These are phyloP conservation scores for Trichoderma cornu-damae DNA, from an alignment of 2,329 filamentous ascomycete genomes.

Conservation along the genomic window DNA sequence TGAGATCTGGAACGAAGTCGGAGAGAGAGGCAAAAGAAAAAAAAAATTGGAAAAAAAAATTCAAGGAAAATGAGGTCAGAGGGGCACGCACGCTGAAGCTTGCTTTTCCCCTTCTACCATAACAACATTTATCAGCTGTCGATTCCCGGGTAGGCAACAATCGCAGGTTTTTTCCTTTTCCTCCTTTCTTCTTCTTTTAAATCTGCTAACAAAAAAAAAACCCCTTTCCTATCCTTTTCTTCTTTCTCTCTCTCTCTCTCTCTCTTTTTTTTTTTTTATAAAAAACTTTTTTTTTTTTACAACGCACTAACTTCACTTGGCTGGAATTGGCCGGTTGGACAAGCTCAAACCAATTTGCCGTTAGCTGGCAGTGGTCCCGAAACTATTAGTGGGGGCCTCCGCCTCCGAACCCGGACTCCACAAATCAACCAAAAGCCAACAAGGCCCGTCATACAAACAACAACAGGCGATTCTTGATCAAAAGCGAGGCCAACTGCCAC, in stretches of 20 bases:
- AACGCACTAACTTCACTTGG: background rate
- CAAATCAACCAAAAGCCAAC: background rate
- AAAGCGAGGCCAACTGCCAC: background rate
- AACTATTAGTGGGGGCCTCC: background rate
- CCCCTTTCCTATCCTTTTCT: too few species aligned
- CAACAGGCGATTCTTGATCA: background rate
- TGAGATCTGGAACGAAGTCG: background rate
- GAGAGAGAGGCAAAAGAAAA: background rate
- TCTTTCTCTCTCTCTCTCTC: background rate
- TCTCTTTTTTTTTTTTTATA: background rate
- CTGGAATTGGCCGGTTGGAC: background rate
- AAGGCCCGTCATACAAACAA: background rate
- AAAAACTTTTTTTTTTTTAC: background rate
- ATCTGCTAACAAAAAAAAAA: too few species aligned
- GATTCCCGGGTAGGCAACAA: constrained; percentile 3
- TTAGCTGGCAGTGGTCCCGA: background rate
- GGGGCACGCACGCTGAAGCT: constrained; percentile 3
- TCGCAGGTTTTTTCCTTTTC: constrained; percentile 1
- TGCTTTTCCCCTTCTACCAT: background rate
- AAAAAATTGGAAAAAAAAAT: too few species aligned
- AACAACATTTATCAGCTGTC: background rate
- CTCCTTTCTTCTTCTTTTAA: too few species aligned
- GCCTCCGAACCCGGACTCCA: constrained; percentile 17
- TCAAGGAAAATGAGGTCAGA: background rate
- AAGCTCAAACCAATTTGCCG: background rate